Conservation (phyloP, 2,329 filamentous ascomycete species). For the Mycocentrospora acerina region DNA sequence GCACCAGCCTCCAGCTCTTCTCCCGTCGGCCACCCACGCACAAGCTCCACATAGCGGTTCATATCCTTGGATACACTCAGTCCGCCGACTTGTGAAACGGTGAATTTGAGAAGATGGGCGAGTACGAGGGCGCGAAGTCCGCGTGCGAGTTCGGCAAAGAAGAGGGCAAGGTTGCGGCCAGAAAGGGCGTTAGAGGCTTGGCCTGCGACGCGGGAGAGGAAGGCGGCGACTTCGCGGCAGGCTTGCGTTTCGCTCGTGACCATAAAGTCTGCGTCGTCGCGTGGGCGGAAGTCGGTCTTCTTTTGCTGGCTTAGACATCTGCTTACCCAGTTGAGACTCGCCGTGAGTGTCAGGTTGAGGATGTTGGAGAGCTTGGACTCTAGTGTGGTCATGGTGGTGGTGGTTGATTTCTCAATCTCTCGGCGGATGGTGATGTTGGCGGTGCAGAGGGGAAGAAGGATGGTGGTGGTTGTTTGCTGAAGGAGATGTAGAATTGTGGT, state of each 20-base stretch:
- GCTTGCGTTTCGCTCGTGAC: conserved; percentile 67
- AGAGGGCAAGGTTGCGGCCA: conserved; percentile 78
- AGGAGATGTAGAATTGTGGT: conserved; percentile 91
- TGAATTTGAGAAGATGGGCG: conserved; percentile 92
- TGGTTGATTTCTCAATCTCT: conserved; percentile 83
- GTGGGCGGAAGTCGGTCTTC: conserved; percentile 88
- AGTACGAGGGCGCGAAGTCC: conserved; percentile 77
- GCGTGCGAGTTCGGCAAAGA: conserved; percentile 81
- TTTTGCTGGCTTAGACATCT: conserved; percentile 75
- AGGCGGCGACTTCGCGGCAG: conserved; percentile 77
- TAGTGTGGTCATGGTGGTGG: conserved; percentile 70
- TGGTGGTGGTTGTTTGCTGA: conserved; percentile 85
- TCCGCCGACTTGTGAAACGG: conserved; percentile 88
- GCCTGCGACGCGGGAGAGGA: conserved; percentile 68
- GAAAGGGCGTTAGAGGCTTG: conserved; percentile 70
- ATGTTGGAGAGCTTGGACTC: conserved; percentile 80
- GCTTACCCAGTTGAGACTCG: conserved; percentile 73
- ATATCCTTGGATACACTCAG: conserved; percentile 97
- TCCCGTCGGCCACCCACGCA: conserved; percentile 75
- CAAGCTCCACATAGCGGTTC: conserved; percentile 83
- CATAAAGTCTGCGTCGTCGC: conserved; percentile 63
- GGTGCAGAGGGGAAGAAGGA: conserved; percentile 85
- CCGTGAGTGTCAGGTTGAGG: conserved; percentile 69
- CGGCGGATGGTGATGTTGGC: conserved; percentile 87
- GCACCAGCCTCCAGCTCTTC: conserved; percentile 55